phyloP scores from a whole-genome alignment of 2,329 filamentous ascomycete genomes.

The Rhinocladiella similis region DNA sequence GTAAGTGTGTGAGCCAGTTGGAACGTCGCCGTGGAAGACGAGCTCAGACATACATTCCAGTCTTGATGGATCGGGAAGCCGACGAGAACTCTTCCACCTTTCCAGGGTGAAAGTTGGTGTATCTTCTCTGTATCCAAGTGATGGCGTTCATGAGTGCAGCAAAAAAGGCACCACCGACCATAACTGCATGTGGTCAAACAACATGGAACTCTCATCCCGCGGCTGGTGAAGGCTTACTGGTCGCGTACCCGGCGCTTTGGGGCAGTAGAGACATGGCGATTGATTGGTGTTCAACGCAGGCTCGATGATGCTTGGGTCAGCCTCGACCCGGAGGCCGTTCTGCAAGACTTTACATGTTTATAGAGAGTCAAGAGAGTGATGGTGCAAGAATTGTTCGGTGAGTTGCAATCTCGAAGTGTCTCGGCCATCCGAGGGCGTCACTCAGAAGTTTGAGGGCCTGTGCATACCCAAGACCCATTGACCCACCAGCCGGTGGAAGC shows the following conservation, averaged over 20 bases:
- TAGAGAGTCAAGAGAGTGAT: too few relatives aligned
- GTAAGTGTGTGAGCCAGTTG: too few relatives aligned
- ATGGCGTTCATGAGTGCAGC: constrained; percentile 43
- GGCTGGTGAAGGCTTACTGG: constrained; percentile 7
- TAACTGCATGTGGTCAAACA: constrained; percentile 26
- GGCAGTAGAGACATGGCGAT: constrained; percentile 8
- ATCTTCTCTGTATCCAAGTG: constrained; percentile 38
- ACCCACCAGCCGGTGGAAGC: too few relatives aligned
- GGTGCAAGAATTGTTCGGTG: not conserved
- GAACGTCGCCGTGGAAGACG: too few relatives aligned
- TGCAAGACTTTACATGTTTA: too few relatives aligned
- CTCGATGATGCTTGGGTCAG: too few relatives aligned
- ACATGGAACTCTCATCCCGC: not conserved
- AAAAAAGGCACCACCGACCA: constrained; percentile 50
- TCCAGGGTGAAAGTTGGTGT: constrained; percentile 34
- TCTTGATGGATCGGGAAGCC: constrained; percentile 8
- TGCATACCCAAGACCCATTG: too few relatives aligned
- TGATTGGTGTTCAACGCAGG: not conserved
- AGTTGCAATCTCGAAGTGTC: constrained; percentile 6
- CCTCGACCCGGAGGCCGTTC: too few relatives aligned
- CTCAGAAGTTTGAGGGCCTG: too few relatives aligned
- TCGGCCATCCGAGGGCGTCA: constrained; percentile 12
- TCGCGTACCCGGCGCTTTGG: constrained; percentile 11
- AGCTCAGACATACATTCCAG: not conserved
- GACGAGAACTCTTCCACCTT: constrained; percentile 20